Evolutionary conservation across 176 grass and related monocot species (phyloP).

Genomic region (Oryza meridionalis): DNA sequence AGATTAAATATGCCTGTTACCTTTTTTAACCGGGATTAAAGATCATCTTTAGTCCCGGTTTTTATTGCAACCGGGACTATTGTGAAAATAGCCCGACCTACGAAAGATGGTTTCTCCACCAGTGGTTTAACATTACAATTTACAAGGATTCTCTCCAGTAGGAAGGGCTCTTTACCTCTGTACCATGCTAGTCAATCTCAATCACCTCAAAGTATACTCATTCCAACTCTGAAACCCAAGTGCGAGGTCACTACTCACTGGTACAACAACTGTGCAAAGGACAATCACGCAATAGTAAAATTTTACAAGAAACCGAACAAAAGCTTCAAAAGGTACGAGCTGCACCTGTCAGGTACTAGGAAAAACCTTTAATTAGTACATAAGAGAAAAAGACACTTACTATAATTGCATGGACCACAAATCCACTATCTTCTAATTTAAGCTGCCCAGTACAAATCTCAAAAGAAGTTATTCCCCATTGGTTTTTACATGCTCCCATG

Average conservation of each 20-base stretch:
- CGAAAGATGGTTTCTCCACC: too few species aligned
- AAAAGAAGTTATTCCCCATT: conserved; percentile 37
- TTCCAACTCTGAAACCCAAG: conserved; percentile 23
- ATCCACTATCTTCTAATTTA: conserved; percentile 49
- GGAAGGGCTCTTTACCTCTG: conserved; percentile 19
- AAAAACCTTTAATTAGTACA: conserved; percentile 34
- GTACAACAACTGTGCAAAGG: neutral
- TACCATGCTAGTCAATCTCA: neutral
- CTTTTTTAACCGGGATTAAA: too few species aligned
- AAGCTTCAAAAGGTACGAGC: conserved; percentile 38
- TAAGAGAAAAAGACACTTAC: conserved; percentile 22
- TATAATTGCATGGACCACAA: conserved; percentile 57
- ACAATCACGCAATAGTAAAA: conserved; percentile 15
- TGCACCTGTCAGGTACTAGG: neutral
- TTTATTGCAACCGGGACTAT: too few species aligned
- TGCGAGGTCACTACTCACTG: conserved; percentile 16
- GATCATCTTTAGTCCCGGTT: too few species aligned
- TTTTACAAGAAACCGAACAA: neutral
- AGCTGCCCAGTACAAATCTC: conserved; percentile 44
- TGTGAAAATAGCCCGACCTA: too few species aligned
- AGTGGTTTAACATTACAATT: neutral
- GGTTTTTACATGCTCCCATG: conserved; percentile 32
- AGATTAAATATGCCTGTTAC: too few species aligned
- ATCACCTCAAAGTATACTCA: conserved; percentile 15
- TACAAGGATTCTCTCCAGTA: conserved; percentile 2